These are phyloP conservation scores for Medicago lupulina DNA, from an alignment of 306 rosid genomes.

Conservation along the genomic window DNA sequence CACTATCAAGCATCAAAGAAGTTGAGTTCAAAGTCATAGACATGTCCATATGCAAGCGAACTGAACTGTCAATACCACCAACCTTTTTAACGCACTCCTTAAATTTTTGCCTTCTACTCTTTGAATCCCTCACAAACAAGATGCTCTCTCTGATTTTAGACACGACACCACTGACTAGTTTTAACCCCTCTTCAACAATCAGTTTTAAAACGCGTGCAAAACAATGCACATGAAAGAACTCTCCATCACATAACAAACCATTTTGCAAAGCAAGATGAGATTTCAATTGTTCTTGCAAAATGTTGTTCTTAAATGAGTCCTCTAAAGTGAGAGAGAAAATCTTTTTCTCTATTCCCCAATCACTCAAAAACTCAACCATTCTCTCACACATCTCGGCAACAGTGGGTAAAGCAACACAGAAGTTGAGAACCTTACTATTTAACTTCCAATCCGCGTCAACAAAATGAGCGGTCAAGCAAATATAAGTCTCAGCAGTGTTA, in stretches of 20 bases:
- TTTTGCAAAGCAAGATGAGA: neutral
- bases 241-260: neutral
- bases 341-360: conserved; percentile 9
- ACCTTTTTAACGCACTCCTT: neutral
- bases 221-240: conserved; percentile 17
- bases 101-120: neutral
- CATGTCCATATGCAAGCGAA: neutral
- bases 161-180: neutral
- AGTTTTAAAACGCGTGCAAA: neutral
- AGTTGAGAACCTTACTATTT: conserved; percentile 7
- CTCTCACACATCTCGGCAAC: neutral
- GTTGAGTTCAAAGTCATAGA: neutral
- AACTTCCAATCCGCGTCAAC: conserved; percentile 6
- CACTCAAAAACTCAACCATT: neutral
- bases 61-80: conserved; percentile 13
- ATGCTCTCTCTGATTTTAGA: neutral
- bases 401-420: neutral
- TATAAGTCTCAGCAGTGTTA: neutral
- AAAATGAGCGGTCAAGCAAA: conserved; percentile 1
- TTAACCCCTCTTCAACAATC: conserved; percentile 3
- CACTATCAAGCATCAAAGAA: conserved; percentile 1
- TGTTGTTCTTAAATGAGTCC: neutral
- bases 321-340: conserved; percentile 12
- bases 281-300: neutral
- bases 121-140: neutral